phyloP scores from a whole-genome alignment of 2,329 filamentous ascomycete genomes.

The Iodosphaeria phyllophila region DNA sequence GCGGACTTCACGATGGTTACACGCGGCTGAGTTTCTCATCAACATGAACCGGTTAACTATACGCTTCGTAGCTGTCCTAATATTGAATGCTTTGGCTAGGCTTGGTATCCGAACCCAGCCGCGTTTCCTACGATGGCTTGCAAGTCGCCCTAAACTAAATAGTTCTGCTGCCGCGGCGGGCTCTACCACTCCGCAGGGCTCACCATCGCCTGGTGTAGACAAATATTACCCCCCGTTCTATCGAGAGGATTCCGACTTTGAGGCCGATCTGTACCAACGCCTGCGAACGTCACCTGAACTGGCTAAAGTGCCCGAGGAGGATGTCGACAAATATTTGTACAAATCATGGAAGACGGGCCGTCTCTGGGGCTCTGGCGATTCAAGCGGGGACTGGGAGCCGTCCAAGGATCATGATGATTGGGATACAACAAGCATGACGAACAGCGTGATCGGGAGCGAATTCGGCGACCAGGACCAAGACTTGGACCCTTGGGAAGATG shows the following conservation, averaged over 20 bases:
- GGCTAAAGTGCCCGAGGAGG: constrained; percentile 34
- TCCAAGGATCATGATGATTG: constrained; percentile 35
- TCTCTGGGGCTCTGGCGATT: constrained; percentile 69
- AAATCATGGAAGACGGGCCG: constrained; percentile 69
- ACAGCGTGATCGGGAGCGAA: constrained; percentile 12
- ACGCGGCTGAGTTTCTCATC: constrained; percentile 56
- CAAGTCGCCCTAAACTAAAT: constrained; percentile 19
- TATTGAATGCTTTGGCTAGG: constrained; percentile 32
- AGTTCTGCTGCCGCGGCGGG: constrained; percentile 8
- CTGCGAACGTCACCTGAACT: constrained; percentile 21
- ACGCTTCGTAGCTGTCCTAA: constrained; percentile 34
- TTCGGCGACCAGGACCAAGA: constrained; percentile 24
- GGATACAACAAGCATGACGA: constrained; percentile 69
- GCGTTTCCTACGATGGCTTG: constrained; percentile 38
- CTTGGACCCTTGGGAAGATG: constrained; percentile 26
- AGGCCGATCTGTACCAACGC: constrained; percentile 54
- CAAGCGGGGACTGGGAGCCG: constrained; percentile 60
- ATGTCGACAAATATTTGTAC: constrained; percentile 60
- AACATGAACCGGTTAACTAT: constrained; percentile 51
- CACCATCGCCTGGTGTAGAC: too few relatives aligned
- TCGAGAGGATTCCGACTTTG: constrained; percentile 56
- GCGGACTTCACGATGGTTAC: constrained; percentile 59
- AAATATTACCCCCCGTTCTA: too few relatives aligned
- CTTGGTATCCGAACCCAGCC: constrained; percentile 45
- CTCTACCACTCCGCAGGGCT: too few relatives aligned